phyloP scores from a whole-genome alignment of 2,329 filamentous ascomycete species.

The Diplodia corticola region DNA sequence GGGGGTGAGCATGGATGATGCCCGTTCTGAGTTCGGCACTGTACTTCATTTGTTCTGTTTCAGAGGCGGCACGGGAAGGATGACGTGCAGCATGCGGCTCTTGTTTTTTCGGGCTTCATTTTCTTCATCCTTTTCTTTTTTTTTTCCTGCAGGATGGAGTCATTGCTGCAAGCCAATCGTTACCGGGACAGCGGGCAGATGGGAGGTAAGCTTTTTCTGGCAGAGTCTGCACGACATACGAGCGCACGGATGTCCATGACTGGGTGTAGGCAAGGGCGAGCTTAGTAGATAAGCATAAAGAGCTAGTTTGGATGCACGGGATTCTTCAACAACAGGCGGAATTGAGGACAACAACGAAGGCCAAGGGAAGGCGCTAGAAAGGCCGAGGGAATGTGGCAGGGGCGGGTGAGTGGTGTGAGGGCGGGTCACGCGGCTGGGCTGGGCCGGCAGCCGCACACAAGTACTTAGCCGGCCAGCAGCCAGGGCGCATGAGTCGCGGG shows the following conservation, averaged over 20 bases:
- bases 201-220: conserved; percentile 3
- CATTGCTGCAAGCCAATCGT: neutral
- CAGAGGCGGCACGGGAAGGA: conserved; percentile 1
- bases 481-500: neutral
- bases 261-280: neutral
- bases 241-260: neutral
- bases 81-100: conserved; percentile 11
- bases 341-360: neutral
- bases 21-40: neutral
- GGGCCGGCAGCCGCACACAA: neutral
- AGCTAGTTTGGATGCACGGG: neutral
- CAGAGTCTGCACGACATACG: neutral
- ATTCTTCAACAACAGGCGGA: neutral
- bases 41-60: neutral
- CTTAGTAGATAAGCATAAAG: conserved; percentile 5
- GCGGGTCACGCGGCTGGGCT: conserved; percentile 5
- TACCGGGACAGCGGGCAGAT: neutral
- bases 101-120: neutral
- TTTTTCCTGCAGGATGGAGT: neutral
- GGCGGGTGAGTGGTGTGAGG: neutral
- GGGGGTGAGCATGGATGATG: neutral
- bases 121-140: neutral
- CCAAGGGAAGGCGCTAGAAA: neutral
- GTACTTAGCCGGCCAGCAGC: no score
- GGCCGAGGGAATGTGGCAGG: neutral